Evolutionary conservation across 2,329 filamentous ascomycete genomes (phyloP).

Genomic region (Penicillium sp.): DNA sequence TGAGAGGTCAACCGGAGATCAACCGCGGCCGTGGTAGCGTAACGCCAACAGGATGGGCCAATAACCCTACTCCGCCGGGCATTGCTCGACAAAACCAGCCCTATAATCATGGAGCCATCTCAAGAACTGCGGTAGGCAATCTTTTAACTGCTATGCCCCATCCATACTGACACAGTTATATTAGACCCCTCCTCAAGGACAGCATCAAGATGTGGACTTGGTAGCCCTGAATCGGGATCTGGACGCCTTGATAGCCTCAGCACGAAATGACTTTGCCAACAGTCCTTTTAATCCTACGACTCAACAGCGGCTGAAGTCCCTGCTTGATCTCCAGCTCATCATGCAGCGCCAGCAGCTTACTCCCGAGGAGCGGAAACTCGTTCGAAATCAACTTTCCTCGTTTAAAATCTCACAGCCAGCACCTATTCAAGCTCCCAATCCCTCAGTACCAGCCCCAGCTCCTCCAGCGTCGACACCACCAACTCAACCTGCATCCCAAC

Average conservation of each 20-base stretch:
- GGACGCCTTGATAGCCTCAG: conserved; percentile 71
- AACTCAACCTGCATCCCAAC: conserved; percentile 35
- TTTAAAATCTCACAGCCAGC: conserved; percentile 54
- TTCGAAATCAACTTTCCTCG: conserved; percentile 81
- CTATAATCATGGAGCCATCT: conserved; percentile 30
- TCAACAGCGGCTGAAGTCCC: conserved; percentile 77
- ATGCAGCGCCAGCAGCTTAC: conserved; percentile 76
- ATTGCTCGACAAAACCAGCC: conserved; percentile 38
- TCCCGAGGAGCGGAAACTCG: conserved; percentile 77
- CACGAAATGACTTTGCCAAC: conserved; percentile 71
- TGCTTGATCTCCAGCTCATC: conserved; percentile 80
- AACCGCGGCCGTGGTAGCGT: conserved; percentile 53
- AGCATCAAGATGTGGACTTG: conserved; percentile 52
- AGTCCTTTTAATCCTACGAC: conserved; percentile 75
- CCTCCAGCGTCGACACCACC: conserved; percentile 44
- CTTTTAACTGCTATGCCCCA: neutral
- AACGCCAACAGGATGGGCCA: conserved; percentile 63
- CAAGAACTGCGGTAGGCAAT: conserved; percentile 17
- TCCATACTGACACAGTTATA: conserved; percentile 6
- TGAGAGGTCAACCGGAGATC: conserved; percentile 58
- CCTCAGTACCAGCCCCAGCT: conserved; percentile 32
- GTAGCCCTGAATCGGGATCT: conserved; percentile 82
- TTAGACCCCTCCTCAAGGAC: conserved; percentile 28
- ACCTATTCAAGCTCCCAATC: conserved; percentile 11
- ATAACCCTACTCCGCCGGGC: conserved; percentile 72